Conservation (phyloP, 495 filamentous ascomycete genomes). For the Tuber microsphaerosporum region DNA sequence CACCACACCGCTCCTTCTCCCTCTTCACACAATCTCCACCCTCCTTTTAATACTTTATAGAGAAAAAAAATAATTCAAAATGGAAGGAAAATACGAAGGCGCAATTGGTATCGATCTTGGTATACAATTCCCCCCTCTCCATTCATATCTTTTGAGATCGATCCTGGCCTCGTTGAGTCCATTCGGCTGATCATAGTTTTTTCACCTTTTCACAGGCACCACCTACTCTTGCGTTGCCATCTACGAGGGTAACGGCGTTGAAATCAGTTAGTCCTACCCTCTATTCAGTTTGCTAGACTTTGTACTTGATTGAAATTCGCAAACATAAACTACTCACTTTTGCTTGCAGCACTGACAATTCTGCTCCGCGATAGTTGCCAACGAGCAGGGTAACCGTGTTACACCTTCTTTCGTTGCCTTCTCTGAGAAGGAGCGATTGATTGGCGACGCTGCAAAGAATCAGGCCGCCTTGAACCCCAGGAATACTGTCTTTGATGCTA, state of each 20-base stretch:
- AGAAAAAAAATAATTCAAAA: slow-evolving; percentile 44
- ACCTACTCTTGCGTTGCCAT: slow-evolving; percentile 99
- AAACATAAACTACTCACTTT: background rate
- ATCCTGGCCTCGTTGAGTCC: slow-evolving; percentile 4
- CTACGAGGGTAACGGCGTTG: slow-evolving; percentile 97
- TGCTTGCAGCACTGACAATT: slow-evolving; percentile 14
- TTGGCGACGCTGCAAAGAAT: slow-evolving; percentile 99
- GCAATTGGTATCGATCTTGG: slow-evolving; percentile 99
- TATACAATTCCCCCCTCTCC: slow-evolving; percentile 43
- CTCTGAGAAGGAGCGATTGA: slow-evolving; percentile 95
- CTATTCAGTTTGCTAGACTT: background rate
- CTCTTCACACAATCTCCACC: slow-evolving; percentile 20
- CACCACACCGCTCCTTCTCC: slow-evolving; percentile 19
- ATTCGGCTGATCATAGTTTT: slow-evolving; percentile 18
- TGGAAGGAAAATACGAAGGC: slow-evolving; percentile 98
- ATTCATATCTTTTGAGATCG: slow-evolving; percentile 13
- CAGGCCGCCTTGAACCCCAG: slow-evolving; percentile 97
- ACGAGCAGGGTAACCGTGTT: slow-evolving; percentile 98
- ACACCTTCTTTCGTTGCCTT: slow-evolving; percentile 98
- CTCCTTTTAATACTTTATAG: slow-evolving; percentile 19
- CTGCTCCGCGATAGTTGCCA: slow-evolving; percentile 55
- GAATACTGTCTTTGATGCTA: slow-evolving; percentile 98
- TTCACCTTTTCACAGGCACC: slow-evolving; percentile 57
- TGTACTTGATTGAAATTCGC: background rate
- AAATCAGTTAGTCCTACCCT: slow-evolving; percentile 70